A percentile compares a stretch with the other conserved stretches of the same genome.
phyloP scores from a whole-genome alignment of 441 rosid species.

The Pelargonium cotyledonis region DNA sequence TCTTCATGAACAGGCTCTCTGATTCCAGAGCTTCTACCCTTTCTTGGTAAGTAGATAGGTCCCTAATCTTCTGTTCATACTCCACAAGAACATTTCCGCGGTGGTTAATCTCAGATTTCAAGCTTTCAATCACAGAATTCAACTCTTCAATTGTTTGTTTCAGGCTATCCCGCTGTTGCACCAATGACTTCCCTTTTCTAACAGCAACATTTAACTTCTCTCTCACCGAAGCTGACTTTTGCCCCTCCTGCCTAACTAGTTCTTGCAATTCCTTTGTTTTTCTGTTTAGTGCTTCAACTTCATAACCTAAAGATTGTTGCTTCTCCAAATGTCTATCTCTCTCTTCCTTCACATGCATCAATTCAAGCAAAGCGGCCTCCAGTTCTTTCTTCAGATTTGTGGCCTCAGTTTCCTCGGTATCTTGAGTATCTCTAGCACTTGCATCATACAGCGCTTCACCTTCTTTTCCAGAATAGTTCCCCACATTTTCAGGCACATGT shows the following conservation, averaged over 20 bases:
- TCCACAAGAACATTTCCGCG: constrained; percentile 47
- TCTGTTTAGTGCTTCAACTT: constrained; percentile 56
- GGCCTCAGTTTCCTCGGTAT: constrained; percentile 34
- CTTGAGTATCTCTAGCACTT: constrained; percentile 37
- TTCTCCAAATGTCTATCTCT: constrained; percentile 56
- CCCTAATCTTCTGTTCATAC: constrained; percentile 56
- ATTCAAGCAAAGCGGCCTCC: constrained; percentile 56
- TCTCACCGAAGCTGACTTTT: constrained; percentile 68
- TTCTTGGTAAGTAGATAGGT: constrained; percentile 44
- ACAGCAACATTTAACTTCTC: constrained; percentile 96
- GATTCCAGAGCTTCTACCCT: constrained; percentile 59
- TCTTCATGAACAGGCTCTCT: constrained; percentile 55
- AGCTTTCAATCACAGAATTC: constrained; percentile 50
- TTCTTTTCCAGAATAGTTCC: constrained; percentile 25
- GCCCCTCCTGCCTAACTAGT: constrained; percentile 76
- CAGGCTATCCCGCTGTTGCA: constrained; percentile 83
- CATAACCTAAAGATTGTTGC: constrained; percentile 52
- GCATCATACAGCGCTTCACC: constrained; percentile 30
- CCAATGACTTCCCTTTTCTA: constrained; percentile 94
- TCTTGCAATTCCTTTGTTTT: constrained; percentile 60
- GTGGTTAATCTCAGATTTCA: constrained; percentile 63
- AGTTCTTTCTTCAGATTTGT: constrained; percentile 58
- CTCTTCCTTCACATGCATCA: constrained; percentile 59
- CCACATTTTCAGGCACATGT: constrained; percentile 30
- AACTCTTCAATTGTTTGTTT: constrained; percentile 75